Base-by-base conservation (phyloP, 495 filamentous ascomycete genomes). In the Tricharina praecox region DNA sequence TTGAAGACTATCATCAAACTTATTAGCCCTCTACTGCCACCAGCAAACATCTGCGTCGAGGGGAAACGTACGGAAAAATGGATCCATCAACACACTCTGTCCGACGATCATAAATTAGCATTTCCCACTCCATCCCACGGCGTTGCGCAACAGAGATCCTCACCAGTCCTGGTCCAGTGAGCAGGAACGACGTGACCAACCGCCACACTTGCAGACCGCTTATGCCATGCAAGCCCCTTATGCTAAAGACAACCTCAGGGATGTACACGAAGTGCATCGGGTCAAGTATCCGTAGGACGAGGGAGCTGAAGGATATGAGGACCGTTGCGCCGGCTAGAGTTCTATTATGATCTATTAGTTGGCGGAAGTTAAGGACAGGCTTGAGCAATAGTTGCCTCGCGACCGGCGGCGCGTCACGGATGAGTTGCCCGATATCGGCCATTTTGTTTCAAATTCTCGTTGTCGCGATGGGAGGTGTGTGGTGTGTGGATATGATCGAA, bases 31-130 rank as follows among this genome's bases (percentile, higher is more conserved):
- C n/a, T 21, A 24, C 11, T 32, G 16, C 18, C n/a, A n/a, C n/a
- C n/a, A n/a, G n/a, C n/a, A n/a, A n/a, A n/a, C n/a, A n/a, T 18
- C 18, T 18, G 5, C 8, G 16, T 1, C 18, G 19, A 10, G 21
- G 38, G 23, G 40, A 32, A 48, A 45, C 55, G 60, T 37, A 60
- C 57, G 49, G 35, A 61, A 56, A 47, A 56, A 61, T 10, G 58
- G 56, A 47, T 60, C 58, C 50, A 61, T 50, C 30, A 61, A 40
- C 32, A 61, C 48, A 10, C 57, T 47, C 56, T 60, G 23, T 3
- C 41, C 35, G n/a, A 50, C 45, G 16, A 39, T 4, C 26, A 44
- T 19, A 10, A 13, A 33, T n/a, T n/a, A n/a, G n/a, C n/a, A n/a
- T n/a, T n/a, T n/a, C n/a, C n/a, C n/a, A n/a, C n/a, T n/a, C n/a